A percentile compares a stretch with the other conserved stretches of the same genome.
Conservation (phyloP, 257 asterid species). For the Ophiorrhiza pumila region DNA sequence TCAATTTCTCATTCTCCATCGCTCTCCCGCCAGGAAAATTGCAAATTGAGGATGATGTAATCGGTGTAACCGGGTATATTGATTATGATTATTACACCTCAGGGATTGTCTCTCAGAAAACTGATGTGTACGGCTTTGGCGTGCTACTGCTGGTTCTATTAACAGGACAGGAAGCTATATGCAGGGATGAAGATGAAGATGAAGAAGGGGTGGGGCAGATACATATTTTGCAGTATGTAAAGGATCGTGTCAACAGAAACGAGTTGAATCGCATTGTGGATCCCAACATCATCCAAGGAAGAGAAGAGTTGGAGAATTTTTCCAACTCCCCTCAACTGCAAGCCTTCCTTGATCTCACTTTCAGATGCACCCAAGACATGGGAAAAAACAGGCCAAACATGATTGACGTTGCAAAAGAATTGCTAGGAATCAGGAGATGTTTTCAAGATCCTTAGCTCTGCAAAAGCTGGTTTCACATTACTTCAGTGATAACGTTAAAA, state of each 20-base stretch:
- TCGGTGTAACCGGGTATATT: neutral
- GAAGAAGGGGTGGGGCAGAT: too few relatives aligned
- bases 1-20: conserved; percentile 16
- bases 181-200: neutral
- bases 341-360: conserved; percentile 9
- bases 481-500: too few relatives aligned
- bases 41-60: conserved; percentile 12
- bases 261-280: neutral
- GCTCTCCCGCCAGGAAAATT: conserved; percentile 20
- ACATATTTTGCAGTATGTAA: neutral
- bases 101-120: conserved; percentile 7
- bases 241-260: neutral
- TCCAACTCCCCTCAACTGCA: neutral
- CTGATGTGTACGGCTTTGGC: conserved; percentile 3
- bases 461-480: too few relatives aligned
- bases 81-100: neutral
- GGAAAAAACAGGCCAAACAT: conserved; percentile 19
- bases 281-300: neutral
- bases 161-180: neutral
- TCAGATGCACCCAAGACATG: neutral
- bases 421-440: conserved; percentile 5
- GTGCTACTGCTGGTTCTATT: conserved; percentile 11
- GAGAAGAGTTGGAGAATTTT: neutral
- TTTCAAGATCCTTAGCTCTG: neutral
- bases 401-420: conserved; percentile 24